phyloP scores from a whole-genome alignment of 202 grass and related monocot genomes.

The Musa balbisiana region DNA sequence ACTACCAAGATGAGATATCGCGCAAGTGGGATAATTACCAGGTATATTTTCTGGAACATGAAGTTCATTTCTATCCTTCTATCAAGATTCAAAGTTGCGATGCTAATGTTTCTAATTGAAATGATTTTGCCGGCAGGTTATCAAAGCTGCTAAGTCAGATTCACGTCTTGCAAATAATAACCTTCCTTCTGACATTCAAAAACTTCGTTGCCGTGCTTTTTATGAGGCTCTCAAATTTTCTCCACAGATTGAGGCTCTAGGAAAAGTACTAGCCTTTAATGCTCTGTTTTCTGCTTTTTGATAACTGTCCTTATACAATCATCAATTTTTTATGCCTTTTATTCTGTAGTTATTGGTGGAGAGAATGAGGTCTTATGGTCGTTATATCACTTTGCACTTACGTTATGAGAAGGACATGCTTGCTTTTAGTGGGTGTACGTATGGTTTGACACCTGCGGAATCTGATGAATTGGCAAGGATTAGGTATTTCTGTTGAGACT shows the following conservation, averaged over 20 bases:
- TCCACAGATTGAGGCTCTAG: constrained; percentile 7
- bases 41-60: constrained; percentile 27
- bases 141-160: constrained; percentile 20
- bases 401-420: constrained; percentile 31
- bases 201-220: constrained; percentile 21
- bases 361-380: constrained; percentile 7
- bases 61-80: not conserved
- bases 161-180: constrained; percentile 20
- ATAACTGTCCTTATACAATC: not conserved
- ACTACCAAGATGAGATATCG: constrained; percentile 71
- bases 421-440: constrained; percentile 19
- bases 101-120: not conserved
- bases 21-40: constrained; percentile 59
- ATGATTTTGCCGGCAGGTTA: constrained; percentile 3
- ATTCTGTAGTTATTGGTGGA: not conserved
- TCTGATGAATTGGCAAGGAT: constrained; percentile 13
- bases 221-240: constrained; percentile 12
- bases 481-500: not conserved
- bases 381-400: not conserved
- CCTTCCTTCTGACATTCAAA: constrained; percentile 14
- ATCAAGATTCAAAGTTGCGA: no score
- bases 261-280: constrained; percentile 1
- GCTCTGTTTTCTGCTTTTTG: not conserved
- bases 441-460: constrained; percentile 13
- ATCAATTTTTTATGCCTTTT: not conserved